Evolutionary conservation across 495 filamentous ascomycete species (phyloP), one percentile per base, ranked within the genome.

Genomic region (Barbatosphaeria neglecta): DNA sequence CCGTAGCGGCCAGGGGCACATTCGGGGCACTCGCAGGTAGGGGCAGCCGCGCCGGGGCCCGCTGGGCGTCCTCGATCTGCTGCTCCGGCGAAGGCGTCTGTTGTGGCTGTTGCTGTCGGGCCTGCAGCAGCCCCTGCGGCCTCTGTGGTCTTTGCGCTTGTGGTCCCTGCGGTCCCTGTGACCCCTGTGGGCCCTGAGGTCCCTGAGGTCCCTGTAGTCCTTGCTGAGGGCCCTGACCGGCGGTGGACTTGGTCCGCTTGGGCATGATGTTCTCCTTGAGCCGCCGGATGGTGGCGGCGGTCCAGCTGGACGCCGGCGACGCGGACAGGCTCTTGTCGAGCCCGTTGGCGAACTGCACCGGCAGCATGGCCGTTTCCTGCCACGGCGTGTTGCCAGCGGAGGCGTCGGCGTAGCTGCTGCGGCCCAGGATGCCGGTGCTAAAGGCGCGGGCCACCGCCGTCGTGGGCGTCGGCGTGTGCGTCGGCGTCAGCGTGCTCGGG

Each of bases 391-490:
- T 52, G 31, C 56, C 53, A 0, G 64, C 52, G 16, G 50, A 52
- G 1, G 59, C 49, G 22, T 60, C 50, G 17, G 63, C 53, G 37
- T 67, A 69, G 22, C 58, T 65, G 38, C 53, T 56, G 15, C 46
- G 53, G 13, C 62, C 67, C 2, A 60, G 47, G 39, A 62, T 46
- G 13, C 50, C 44, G 4, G 50, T 37, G 40, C 38, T 44, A 4
- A 33, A 48, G 22, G 41, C 37, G 2, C 25, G n/a, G 27, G 10
- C 27, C n/a, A n/a, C n/a, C n/a, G n/a, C n/a, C n/a, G n/a, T n/a
- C n/a, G n/a, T n/a, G n/a, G n/a, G n/a, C n/a, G n/a, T n/a, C n/a
- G n/a, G n/a, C n/a, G n/a, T n/a, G n/a, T n/a, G n/a, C n/a, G n/a
- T n/a, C n/a, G n/a, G n/a, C n/a, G n/a, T n/a, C n/a, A n/a, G n/a